Percentiles rank a stretch among this genome's conserved stretches.
These are phyloP conservation scores for Candida schatavii DNA, from an alignment of 805 yeast species.

Conservation along the genomic window DNA sequence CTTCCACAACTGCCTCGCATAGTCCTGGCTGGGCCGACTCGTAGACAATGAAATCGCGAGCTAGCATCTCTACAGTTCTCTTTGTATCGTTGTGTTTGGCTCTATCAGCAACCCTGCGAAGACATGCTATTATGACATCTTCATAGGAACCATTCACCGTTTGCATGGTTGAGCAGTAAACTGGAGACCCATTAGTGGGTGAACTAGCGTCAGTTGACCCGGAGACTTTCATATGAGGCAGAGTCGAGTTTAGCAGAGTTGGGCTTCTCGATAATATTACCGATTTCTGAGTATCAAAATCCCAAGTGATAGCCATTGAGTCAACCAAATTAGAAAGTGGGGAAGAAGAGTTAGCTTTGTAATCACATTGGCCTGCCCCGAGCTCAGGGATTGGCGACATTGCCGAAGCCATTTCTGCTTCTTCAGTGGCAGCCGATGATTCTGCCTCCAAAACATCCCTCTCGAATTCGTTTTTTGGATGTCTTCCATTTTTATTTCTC, in stretches of 20 bases:
- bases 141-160: slow-evolving; percentile 12
- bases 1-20: slow-evolving; percentile 65
- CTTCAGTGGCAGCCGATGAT: neutral
- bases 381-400: too few relatives aligned
- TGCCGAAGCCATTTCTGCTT: too few relatives aligned
- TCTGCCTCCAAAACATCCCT: neutral
- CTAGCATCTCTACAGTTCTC: slow-evolving; percentile 42
- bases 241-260: slow-evolving; percentile 9
- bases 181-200: slow-evolving; percentile 7
- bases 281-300: slow-evolving; percentile 14
- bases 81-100: slow-evolving; percentile 49
- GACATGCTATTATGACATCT: slow-evolving; percentile 39
- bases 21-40: slow-evolving; percentile 63
- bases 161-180: slow-evolving; percentile 4
- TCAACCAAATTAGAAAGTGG: too few relatives aligned
- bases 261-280: slow-evolving; percentile 6
- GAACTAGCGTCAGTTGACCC: slow-evolving; percentile 2
- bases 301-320: too few relatives aligned
- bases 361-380: too few relatives aligned
- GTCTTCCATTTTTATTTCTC: slow-evolving; percentile 3
- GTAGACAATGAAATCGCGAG: slow-evolving; percentile 36
- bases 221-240: slow-evolving; percentile 4
- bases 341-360: too few relatives aligned
- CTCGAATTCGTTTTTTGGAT: slow-evolving; percentile 8
- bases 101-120: slow-evolving; percentile 44